Base-by-base conservation (phyloP, 2,329 filamentous ascomycete genomes). In the Ceratocystis cubensis region DNA sequence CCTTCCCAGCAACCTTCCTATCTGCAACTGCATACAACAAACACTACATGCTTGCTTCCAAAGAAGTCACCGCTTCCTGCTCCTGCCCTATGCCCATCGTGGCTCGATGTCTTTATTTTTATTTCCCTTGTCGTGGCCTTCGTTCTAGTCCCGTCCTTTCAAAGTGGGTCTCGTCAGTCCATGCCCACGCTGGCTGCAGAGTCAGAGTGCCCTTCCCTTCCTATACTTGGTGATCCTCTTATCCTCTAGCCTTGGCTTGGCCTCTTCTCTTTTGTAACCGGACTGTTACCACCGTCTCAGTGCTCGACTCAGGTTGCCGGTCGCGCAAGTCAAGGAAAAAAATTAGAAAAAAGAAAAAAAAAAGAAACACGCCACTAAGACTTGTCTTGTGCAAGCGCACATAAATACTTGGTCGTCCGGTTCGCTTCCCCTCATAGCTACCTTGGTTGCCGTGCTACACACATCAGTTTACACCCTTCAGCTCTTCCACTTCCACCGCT, bases 1-100 rank as follows among this genome's bases (percentile, higher is more conserved):
- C 53, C 56, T 61, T 68, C 44, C 46, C 64, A 64, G 65, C 45
- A 61, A 61, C 17, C 28, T 64, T 67, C 62, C 44, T 63, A 20
- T 37, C 33, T 37, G 33, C 33, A 37, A 37, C 33, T 37, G 2
- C 33, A 37, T 37, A 37, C 33, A 37, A 37, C 45, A 45, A 44
- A 46, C n/a, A 59, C 45, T 22, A 15, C 15, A 33, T 22, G 7
- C 15, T 4, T 50, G 17, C 48, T 22, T 25, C 15, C 20, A 22
- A 13, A 53, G 20, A 25, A 63, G 37, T 48, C 53, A 57, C 48
- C 33, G 33, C 33, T 37, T 37, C 33, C 46, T 30, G 53, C 53
- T 30, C 53, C 53, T 57, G 53, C 15, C 53, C 17, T 57, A 13
- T 57, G n/a, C 28, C 33, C 33, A 37, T 37, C 33, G 33, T 33